Evolutionary conservation across 1,139 yeast species (phyloP).

Genomic region (Sugiyamaella castrensis): DNA sequence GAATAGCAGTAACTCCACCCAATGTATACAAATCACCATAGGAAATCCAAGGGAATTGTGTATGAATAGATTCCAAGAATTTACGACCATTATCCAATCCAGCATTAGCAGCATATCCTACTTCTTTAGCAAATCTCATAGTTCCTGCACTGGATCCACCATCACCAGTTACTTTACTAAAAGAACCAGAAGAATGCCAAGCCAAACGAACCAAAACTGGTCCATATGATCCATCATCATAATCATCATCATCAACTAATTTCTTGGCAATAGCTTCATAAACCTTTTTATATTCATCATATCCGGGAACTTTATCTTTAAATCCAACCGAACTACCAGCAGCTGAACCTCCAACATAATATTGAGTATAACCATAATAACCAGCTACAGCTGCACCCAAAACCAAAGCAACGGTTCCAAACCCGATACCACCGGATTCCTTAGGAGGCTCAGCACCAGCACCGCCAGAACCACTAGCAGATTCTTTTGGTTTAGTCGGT

Average conservation of each 20-base stretch:
- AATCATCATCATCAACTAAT: slow-evolving; percentile 71
- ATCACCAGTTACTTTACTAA: slow-evolving; percentile 50
- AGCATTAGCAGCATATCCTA: slow-evolving; percentile 65
- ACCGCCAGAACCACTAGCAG: not conserved
- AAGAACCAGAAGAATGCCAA: slow-evolving; percentile 77
- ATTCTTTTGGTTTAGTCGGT: slow-evolving; percentile 11
- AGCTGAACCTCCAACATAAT: not conserved
- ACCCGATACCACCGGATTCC: slow-evolving; percentile 8
- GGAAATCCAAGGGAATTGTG: slow-evolving; percentile 70
- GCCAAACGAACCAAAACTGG: slow-evolving; percentile 66
- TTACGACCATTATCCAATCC: slow-evolving; percentile 67
- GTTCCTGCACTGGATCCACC: slow-evolving; percentile 90
- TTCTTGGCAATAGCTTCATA: slow-evolving; percentile 78
- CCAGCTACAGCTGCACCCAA: slow-evolving; percentile 27
- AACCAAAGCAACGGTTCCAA: slow-evolving; percentile 19
- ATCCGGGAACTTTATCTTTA: slow-evolving; percentile 33
- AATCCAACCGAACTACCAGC: slow-evolving; percentile 21
- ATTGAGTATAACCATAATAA: slow-evolving; percentile 25
- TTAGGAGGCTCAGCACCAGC: slow-evolving; percentile 4
- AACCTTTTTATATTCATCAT: slow-evolving; percentile 65
- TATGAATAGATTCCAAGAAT: slow-evolving; percentile 59
- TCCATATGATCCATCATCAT: slow-evolving; percentile 71
- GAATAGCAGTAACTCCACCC: slow-evolving; percentile 82
- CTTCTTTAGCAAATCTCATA: slow-evolving; percentile 67
- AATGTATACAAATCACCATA: slow-evolving; percentile 88